These are phyloP conservation scores for Elaeagnus macrophylla DNA, from an alignment of 306 rosid species.

Conservation along the genomic window DNA sequence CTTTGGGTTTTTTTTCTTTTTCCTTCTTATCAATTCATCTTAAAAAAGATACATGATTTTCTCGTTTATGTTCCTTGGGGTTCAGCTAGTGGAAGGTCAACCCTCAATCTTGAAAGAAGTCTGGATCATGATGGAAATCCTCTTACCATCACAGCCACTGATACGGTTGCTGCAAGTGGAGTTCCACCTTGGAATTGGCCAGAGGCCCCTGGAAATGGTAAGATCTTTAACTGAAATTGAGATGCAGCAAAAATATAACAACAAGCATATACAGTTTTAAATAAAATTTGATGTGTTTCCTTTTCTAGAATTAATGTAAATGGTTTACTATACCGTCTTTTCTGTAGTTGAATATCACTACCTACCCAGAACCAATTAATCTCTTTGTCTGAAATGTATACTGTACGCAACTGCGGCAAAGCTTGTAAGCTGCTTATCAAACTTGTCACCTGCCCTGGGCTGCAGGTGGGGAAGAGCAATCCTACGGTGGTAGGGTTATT, in stretches of 20 bases:
- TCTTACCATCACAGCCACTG: slow-evolving; percentile 83
- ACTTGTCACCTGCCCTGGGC: neutral
- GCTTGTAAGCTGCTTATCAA: neutral
- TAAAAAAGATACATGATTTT: neutral
- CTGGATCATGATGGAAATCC: slow-evolving; percentile 94
- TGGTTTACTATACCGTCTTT: too few relatives aligned
- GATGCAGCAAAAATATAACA: neutral
- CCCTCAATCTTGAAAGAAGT: slow-evolving; percentile 87
- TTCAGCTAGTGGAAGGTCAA: slow-evolving; percentile 77
- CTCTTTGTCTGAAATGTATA: too few relatives aligned
- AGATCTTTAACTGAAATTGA: slow-evolving; percentile 5
- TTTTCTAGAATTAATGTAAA: too few relatives aligned
- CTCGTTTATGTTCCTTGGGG: slow-evolving; percentile 19
- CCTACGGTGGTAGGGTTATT: slow-evolving; percentile 83
- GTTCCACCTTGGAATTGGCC: slow-evolving; percentile 99
- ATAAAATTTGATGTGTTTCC: neutral
- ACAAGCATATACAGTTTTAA: neutral
- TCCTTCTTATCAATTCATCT: neutral
- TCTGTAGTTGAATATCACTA: too few relatives aligned
- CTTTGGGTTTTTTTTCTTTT: neutral
- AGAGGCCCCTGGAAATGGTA: slow-evolving; percentile 90
- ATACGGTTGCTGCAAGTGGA: slow-evolving; percentile 72
- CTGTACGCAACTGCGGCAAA: too few relatives aligned
- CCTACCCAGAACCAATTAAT: too few relatives aligned
- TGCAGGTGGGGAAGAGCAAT: slow-evolving; percentile 74